Base-by-base conservation (phyloP, 2,329 filamentous ascomycete species). In the Aureobasidium sp. region DNA sequence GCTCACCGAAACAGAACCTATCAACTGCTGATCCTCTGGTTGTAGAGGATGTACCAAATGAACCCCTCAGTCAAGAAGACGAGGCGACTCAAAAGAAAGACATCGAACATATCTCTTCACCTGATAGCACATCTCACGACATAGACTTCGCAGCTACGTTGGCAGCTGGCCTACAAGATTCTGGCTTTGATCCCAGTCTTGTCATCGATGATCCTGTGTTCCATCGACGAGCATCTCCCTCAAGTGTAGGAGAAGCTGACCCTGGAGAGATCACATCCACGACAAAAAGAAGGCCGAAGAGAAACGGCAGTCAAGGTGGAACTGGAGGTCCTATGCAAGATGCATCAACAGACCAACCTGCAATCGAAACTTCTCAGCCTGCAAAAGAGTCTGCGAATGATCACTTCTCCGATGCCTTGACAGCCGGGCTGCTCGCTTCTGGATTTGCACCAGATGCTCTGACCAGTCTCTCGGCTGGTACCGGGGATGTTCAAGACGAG, bases 121-220 rank as follows among this genome's bases (percentile, higher is more conserved):
- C 14, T 25, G 34, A 8, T 12, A 17, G 42, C 3, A 11, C 8
- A 25, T n/a, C 55, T 12, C 67, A 67, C 9, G 75, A 79, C 52
- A 73, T 78, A 39, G 78, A 79, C 64, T 80, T 81, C 60, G 76
- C 78, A 27, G 78, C 77, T 5, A 76, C 77, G 5, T 68, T 81
- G 8, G 77, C 78, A 25, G 78, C 77, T 56, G 77, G 77, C 34
- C 67, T 81, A 15, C 71, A 75, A 62, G 74, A 77, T 56, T 78
- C 76, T 29, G 78, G 78, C 36, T 80, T 81, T 65, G 71, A 79
- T 65, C 72, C 77, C 5, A 70, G 75, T 52, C 69, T 78, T 36
- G 77, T 79, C 7, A 70, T 79, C 49, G 71, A 78, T 25, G 74
- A 80, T 64, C 72, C 75, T 22, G 58, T 64, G 0, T 75, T 73